Evolutionary conservation across 106 monocot genomes (phyloP), one percentile per base, ranked within the genome.

Genomic region (Allium cepa): DNA sequence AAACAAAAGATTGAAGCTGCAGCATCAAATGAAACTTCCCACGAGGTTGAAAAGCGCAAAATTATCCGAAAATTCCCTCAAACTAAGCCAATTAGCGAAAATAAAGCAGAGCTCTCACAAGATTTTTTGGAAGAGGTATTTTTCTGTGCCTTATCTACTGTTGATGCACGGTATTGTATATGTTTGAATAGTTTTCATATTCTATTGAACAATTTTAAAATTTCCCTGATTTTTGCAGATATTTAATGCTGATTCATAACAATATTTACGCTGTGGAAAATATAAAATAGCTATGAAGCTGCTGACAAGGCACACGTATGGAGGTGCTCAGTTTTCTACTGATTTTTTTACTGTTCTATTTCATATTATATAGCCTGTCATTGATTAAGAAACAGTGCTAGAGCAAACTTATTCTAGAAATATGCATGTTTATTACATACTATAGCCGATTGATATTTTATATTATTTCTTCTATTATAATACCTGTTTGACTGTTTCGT

Each of bases 91-190:
- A 28, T 78, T 61, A 49, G 17, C 53, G 67, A 60, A n/a, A 56
- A 16, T 36, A 78, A 72, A 56, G 46, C 50, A 11, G 48, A 4
- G 12, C 60, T 72, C 66, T 78, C 78, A 2, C 49, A 66, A 51
- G 77, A 77, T 51, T 15, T 77, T 36, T 53, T 77, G 64, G 58
- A 66, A 52, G 71, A 52, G 71, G 77, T 77, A 67, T 11, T 15
- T 22, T 18, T 55, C 13, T 18, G 16, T 59, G n/a, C 22, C n/a
- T 18, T 59, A 15, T 14, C 58, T 59, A 15, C 53, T 55, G 7
- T 55, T 55, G 53, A 15, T 55, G 53, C 15, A 11, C 7, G 0
- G 53, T 55, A 8, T 12, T 55, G 15, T 55, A 15, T 55, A 55
- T 11, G 13, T 6, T 55, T 3, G 36, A 36, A 36, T 36, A 36